phyloP scores from a whole-genome alignment of 179 eudicot species.

The Nepenthes alata region DNA sequence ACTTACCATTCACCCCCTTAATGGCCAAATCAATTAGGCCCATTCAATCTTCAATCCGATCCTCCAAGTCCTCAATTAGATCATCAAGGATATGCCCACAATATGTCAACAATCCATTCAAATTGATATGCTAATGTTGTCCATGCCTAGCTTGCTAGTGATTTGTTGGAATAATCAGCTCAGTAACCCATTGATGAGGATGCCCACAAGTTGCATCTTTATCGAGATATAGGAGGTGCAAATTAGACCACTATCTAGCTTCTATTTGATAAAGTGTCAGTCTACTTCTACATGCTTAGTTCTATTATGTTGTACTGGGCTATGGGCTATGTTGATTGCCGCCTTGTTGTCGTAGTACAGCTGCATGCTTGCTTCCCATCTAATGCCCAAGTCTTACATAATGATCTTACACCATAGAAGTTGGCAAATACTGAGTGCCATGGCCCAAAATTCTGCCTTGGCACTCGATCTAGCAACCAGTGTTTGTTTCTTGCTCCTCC shows the following conservation, averaged over 20 bases:
- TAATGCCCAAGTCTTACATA: not conserved
- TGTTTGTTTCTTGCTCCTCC: not conserved
- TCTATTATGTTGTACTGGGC: not conserved
- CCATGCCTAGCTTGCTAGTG: conserved; percentile 1
- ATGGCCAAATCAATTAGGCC: no score
- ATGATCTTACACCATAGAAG: not conserved
- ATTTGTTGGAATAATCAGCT: not conserved
- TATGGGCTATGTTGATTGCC: not conserved
- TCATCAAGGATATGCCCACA: no score
- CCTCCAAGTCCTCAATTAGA: no score
- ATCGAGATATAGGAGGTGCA: not conserved
- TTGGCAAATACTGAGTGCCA: not conserved
- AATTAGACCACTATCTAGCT: not conserved
- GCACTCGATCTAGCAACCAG: not conserved
- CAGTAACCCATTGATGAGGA: not conserved
- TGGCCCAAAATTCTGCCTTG: not conserved
- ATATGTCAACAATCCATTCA: not conserved
- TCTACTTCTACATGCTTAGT: conserved; percentile 1
- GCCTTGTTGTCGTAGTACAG: not conserved
- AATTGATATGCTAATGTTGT: not conserved
- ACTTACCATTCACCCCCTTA: not conserved
- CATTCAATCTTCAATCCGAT: no score
- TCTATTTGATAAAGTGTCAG: not conserved
- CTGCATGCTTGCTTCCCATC: not conserved
- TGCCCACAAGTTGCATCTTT: not conserved